Conservation (phyloP, 148 eudicot genomes). For the Fagopyrum homotropicum region DNA sequence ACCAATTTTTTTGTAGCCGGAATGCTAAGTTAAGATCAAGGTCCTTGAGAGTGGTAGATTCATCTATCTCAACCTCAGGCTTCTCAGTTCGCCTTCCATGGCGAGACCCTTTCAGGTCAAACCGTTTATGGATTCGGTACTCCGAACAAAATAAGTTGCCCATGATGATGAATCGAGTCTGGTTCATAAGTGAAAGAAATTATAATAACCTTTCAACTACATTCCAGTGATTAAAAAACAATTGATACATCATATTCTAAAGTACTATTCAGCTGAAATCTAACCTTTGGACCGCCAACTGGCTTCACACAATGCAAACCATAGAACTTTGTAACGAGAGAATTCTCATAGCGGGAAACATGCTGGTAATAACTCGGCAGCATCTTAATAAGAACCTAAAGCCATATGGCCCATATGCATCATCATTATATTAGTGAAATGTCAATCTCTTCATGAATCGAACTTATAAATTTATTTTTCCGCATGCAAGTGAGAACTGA, state of each 20-base stretch:
- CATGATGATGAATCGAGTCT: conserved; percentile 96
- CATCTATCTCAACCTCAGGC: conserved; percentile 81
- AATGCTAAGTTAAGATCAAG: conserved; percentile 87
- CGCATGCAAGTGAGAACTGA: not conserved
- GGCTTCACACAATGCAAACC: conserved; percentile 98
- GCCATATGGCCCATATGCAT: conserved; percentile 11
- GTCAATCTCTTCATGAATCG: not conserved
- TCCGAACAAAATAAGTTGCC: conserved; percentile 95
- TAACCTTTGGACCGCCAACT: conserved; percentile 84
- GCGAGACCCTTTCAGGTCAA: conserved; percentile 93
- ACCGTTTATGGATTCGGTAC: conserved; percentile 81
- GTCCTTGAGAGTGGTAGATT: conserved; percentile 94
- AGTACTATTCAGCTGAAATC: not conserved
- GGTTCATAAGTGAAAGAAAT: not conserved
- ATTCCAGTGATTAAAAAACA: not conserved
- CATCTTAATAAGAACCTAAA: conserved; percentile 95
- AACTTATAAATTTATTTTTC: conserved; percentile 4
- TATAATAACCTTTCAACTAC: not conserved
- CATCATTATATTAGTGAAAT: conserved; percentile 9
- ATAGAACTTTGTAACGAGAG: conserved; percentile 79
- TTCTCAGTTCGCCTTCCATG: conserved; percentile 82
- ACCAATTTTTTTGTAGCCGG: conserved; percentile 78
- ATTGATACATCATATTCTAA: not conserved
- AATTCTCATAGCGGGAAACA: conserved; percentile 67
- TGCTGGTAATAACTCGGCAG: conserved; percentile 90